Base-by-base conservation (phyloP, 805 yeast genomes). In the Suhomyces faveliae region DNA sequence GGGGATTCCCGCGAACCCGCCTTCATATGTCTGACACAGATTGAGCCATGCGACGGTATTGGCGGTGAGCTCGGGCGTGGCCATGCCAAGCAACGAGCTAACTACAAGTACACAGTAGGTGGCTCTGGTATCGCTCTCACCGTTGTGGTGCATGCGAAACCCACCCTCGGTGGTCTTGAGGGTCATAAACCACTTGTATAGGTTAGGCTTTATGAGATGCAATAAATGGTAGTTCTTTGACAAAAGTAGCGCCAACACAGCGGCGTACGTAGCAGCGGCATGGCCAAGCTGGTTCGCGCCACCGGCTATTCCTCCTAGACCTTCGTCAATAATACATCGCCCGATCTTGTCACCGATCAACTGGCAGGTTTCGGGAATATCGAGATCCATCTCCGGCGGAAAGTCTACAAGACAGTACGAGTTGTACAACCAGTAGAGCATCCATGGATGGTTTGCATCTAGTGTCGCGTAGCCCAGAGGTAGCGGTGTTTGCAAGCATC, bases 381-480 rank as follows among this genome's bases (percentile, higher is more conserved):
- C 25, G 13, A 17, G 22, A 9, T 29, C 38, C 1, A 51, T 54
- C 7, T 76, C 76, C 75, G 56, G 0, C 84, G 42, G 48, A 12
- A 42, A 29, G 20, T 41, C 12, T 10, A 69, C 47, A 20, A 68
- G 27, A 9, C 40, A 35, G 23, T 57, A 54, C 4, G 68, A 73
- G 60, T 89, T 89, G 40, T 79, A 61, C 5, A 85, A 67, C 99
- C 99, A 94, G 62, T 87, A 92, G 1, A 87, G 49, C 59, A 92
- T 68, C 98, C 98, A 94, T 0, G 96, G 83, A 51, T 85, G 90
- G n/a, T 94, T 87, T 0, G 97, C 94, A 64, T 92, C 97, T 41
- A 89, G 71, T 0, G 77, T 76, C 3, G 64, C 60, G 62, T 77
- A 85, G 7, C 63, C 68, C 2, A 67, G 52, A 0, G 90, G 87